Base-by-base conservation (phyloP, 2,329 filamentous ascomycete genomes). In the Exophiala sideris region DNA sequence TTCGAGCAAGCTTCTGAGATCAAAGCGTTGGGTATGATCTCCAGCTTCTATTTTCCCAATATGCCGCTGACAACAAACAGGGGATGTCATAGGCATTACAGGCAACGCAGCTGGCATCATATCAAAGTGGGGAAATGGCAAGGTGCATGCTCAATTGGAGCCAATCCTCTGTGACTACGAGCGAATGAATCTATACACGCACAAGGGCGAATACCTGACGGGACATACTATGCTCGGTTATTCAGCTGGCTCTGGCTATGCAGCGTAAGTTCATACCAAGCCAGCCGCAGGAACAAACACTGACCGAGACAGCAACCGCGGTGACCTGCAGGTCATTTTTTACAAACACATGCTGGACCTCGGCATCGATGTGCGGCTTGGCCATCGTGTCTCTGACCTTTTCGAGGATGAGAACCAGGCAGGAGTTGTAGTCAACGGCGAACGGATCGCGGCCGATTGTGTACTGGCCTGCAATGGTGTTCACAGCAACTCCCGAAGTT, bases 21-120 rank as follows among this genome's bases (percentile, higher is more conserved):
- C 40, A 44, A 38, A 16, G 35, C 35, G 11, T 38, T 38, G 10
- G 35, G 35, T 38, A 12, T 10, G 35, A 38, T 38, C 14, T 16
- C 11, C 35, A 5, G 35, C 35, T 38, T 5, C 35, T 35, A 5
- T 38, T 11, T 8, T 5, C 11, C 6, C 5, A 16, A 38, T 10
- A 11, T 12, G 11, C 35, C 6, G 10, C 35, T 29, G 7, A 29
- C 36, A 39, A 39, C 9, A 10, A 16, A 20, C 76, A 3, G 76
- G 76, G 3, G 75, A 78, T 57, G 76, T 78, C 48, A 77, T 79
- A 57, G 64, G 62, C 7, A 60, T 66, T 24, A 60, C 64, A 10
- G 48, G 57, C 14, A 61, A 61, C 34, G 56, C 48, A 14, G 58
- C 53, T 9, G 54, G 58, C 14, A 60, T 61, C 41, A 55, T 61